Evolutionary conservation across 305 asterid species (phyloP).

Genomic region (Plantago rigida): DNA sequence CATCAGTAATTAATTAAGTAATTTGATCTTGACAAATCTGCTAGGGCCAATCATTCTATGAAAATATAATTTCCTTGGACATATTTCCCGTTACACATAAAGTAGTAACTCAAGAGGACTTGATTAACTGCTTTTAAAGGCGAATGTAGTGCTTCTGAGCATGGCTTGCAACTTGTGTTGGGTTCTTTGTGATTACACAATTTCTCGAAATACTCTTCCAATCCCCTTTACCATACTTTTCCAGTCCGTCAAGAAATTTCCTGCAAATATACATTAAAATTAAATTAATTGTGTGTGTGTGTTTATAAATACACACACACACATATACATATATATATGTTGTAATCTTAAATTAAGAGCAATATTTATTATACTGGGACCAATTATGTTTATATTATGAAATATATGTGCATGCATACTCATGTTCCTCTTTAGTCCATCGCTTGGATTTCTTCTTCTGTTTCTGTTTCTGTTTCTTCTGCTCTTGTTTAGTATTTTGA

Average conservation of each 20-base stretch:
- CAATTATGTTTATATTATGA: no score
- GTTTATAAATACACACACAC: no score
- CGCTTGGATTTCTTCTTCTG: neutral
- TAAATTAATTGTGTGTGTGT: no score
- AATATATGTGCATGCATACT: neutral
- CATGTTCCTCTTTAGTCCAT: conserved; percentile 7
- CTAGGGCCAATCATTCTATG: no score
- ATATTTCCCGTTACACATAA: no score
- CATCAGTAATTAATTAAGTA: no score
- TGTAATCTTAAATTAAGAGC: no score
- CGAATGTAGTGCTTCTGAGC: conserved; percentile 2
- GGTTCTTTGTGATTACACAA: conserved; percentile 6
- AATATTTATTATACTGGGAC: no score
- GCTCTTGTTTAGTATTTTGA: neutral
- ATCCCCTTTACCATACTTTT: conserved; percentile 2
- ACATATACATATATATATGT: no score
- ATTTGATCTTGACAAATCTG: no score
- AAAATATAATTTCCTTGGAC: no score
- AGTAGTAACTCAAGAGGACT: no score
- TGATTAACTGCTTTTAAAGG: neutral
- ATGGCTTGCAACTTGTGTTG: conserved; percentile 8
- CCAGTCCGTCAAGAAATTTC: conserved; percentile 6
- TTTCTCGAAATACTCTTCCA: conserved; percentile 2
- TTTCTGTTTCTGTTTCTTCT: neutral
- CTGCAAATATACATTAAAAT: neutral